Conservation (phyloP, 345 rosid species). For the Cochlearia excelsa region DNA sequence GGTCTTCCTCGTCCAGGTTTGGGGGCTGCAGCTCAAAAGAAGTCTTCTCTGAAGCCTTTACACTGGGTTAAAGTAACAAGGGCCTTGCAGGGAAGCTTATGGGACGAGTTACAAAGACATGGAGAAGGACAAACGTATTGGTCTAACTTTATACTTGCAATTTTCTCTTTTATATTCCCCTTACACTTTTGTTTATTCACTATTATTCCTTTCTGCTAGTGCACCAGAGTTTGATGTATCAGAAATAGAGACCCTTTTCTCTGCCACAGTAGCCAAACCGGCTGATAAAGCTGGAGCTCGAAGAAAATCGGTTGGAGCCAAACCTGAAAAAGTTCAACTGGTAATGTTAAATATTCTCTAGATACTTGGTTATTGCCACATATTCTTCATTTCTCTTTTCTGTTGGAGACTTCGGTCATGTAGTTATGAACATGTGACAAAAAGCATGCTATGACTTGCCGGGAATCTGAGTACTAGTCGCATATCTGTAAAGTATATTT, state of each 20-base stretch:
- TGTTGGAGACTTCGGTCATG: slow-evolving; percentile 22
- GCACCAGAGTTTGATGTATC: slow-evolving; percentile 91
- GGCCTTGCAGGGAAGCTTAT: slow-evolving; percentile 96
- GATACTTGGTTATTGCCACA: slow-evolving; percentile 6
- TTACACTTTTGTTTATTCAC: slow-evolving; percentile 4
- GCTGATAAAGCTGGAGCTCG: slow-evolving; percentile 64
- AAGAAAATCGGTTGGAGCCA: slow-evolving; percentile 71
- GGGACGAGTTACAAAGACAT: slow-evolving; percentile 94
- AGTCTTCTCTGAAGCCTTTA: slow-evolving; percentile 89
- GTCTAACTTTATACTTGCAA: slow-evolving; percentile 30
- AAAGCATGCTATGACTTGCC: slow-evolving; percentile 18
- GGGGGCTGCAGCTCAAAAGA: slow-evolving; percentile 49
- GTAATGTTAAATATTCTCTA: slow-evolving; percentile 41
- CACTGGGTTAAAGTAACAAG: slow-evolving; percentile 99
- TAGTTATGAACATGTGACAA: slow-evolving; percentile 13
- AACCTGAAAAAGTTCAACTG: slow-evolving; percentile 83
- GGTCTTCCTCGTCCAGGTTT: slow-evolving; percentile 55
- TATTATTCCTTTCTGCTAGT: slow-evolving; percentile 37
- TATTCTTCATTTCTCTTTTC: slow-evolving; percentile 10
- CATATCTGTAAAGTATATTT: slow-evolving; percentile 7
- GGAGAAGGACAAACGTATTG: slow-evolving; percentile 81
- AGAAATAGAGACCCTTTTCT: slow-evolving; percentile 87
- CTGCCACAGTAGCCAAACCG: slow-evolving; percentile 74
- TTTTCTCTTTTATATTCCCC: slow-evolving; percentile 6
- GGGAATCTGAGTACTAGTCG: slow-evolving; percentile 9